phyloP scores from a whole-genome alignment of 345 rosid species.

The Hevea brasiliensis region DNA sequence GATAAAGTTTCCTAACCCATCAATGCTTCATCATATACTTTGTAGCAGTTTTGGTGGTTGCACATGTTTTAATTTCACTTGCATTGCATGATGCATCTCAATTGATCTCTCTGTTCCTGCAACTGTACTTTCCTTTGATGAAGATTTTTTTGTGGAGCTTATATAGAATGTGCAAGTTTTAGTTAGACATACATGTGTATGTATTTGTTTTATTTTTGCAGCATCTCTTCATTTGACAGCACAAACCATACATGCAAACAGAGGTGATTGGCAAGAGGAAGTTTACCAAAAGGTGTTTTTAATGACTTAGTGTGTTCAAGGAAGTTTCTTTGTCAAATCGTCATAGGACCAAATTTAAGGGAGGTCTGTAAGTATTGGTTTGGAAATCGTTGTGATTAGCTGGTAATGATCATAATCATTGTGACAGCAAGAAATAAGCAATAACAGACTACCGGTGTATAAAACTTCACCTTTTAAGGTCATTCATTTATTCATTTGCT shows the following conservation, averaged over 20 bases:
- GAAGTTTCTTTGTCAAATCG: too few species aligned
- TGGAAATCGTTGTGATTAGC: too few species aligned
- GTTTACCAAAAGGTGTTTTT: constrained; percentile 20
- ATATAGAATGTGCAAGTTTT: neutral
- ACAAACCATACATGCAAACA: constrained; percentile 64
- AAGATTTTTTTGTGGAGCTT: neutral
- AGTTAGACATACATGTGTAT: constrained; percentile 4
- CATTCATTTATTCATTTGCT: too few species aligned
- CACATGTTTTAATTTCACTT: neutral
- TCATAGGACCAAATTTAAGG: too few species aligned
- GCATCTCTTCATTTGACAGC: constrained; percentile 75
- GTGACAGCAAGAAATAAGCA: too few species aligned
- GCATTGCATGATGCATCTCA: neutral
- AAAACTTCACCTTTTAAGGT: too few species aligned
- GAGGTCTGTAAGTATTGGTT: too few species aligned
- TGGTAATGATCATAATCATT: too few species aligned
- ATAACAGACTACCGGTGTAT: too few species aligned
- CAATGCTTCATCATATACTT: neutral
- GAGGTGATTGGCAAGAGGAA: constrained; percentile 94
- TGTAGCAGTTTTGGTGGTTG: neutral
- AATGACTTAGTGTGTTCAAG: too few species aligned
- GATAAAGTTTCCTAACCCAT: too few species aligned
- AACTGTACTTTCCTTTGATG: neutral
- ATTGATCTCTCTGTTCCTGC: neutral
- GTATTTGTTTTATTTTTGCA: constrained; percentile 35